Evolutionary conservation across 176 grass and related monocot species (phyloP).

Genomic region (Carex kokanica): DNA sequence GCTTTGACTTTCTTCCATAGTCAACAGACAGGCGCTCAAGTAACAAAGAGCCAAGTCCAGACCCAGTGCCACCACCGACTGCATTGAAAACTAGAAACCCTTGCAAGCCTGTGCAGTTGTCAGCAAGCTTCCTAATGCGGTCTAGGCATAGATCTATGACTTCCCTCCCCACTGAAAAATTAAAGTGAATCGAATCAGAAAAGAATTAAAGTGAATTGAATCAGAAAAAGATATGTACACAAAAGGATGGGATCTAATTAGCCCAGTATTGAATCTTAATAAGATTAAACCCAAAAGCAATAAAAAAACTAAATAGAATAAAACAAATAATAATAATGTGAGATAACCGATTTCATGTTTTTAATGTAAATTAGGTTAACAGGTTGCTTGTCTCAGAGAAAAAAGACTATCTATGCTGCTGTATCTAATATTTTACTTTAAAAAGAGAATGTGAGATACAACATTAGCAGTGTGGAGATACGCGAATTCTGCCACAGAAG

Average conservation of each 20-base stretch:
- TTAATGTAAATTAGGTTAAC: background rate
- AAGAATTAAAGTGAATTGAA: background rate
- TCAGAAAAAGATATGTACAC: background rate
- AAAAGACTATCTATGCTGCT: background rate
- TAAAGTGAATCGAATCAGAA: background rate
- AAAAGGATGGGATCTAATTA: background rate
- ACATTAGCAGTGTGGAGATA: background rate
- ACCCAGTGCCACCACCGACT: slow-evolving; percentile 69
- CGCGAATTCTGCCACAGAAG: background rate
- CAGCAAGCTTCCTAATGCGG: slow-evolving; percentile 74
- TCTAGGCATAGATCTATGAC: slow-evolving; percentile 67
- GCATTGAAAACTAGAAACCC: slow-evolving; percentile 81
- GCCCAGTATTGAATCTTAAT: background rate
- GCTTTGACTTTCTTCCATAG: slow-evolving; percentile 82
- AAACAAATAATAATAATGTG: background rate
- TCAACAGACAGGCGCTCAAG: slow-evolving; percentile 70
- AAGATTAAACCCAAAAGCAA: background rate
- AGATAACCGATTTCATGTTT: background rate
- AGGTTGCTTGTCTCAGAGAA: background rate
- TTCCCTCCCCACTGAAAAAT: slow-evolving; percentile 62
- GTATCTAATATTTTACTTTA: slow-evolving; percentile 1
- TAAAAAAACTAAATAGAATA: background rate
- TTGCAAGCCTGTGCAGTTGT: slow-evolving; percentile 78
- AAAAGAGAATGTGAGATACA: background rate
- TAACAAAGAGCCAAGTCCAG: slow-evolving; percentile 73